Evolutionary conservation across 2,329 filamentous ascomycete species (phyloP), one percentile per base, ranked within the genome.

Genomic region (Aspergillus cejpii): DNA sequence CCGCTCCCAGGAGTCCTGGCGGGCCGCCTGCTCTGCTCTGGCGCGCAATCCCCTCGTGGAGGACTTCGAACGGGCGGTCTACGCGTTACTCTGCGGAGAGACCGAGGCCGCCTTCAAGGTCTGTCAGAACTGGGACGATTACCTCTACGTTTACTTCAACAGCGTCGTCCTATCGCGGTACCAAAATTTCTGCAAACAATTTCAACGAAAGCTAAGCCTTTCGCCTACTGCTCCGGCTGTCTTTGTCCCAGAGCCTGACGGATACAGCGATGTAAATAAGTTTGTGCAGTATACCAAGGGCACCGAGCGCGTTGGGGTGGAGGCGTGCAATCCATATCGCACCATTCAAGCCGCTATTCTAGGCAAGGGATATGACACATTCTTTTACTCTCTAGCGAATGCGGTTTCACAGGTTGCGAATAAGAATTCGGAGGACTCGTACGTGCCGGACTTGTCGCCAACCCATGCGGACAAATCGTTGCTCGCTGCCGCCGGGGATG

Each of bases 61-160:
- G 55, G 79, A 85, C 41, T 91, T 89, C 58, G 89, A 98, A 68
- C 80, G 83, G 44, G 92, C 91, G 14, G 88, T 95, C 0, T 96
- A 95, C 61, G 91, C 88, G 21, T 70, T 96, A 10, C 75, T 98
- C n/a, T 84, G 85, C 33, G 92, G 92, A 39, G 88, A 96, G 60
- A 77, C 89, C 39, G 71, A 78, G 28, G 86, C 84, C 41, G 87
- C 94, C 8, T 81, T 87, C 59, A 79, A 80, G 52, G 81, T 91
- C 29, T 89, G 87, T 61, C 75, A 78, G 40, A 81, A 77, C 17
- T 94, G 89, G 84, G 87, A 95, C 54, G 91, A 97, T 59, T 81
- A 84, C 56, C 75, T 96, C 14, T 95, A 92, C 64, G 83, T 84
- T 27, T 82, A 90, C 62, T 92, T 92, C 72, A 96, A 94, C 60